Conservation (phyloP, 192 early-diverging fungal species). For the Entomortierella parvispora region DNA sequence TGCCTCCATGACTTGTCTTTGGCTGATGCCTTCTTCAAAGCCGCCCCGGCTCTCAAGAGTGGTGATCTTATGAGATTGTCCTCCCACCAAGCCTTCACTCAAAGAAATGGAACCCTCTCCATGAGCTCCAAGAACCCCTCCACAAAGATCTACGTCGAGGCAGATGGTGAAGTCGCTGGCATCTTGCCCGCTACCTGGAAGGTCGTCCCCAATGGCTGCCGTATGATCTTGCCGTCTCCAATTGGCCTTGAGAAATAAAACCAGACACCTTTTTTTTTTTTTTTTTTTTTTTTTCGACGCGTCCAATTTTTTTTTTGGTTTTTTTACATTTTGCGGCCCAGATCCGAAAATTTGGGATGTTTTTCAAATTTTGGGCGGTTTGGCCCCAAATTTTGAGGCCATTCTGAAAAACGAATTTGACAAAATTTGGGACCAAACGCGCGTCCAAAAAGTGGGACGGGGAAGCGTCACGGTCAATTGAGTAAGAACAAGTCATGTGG, state of each 20-base stretch:
- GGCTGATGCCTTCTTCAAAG: slow-evolving; percentile 23
- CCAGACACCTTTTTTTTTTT: not conserved
- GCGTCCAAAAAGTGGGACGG: not conserved
- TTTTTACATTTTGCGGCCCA: not conserved
- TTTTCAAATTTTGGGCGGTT: not conserved
- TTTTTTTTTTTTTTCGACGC: not conserved
- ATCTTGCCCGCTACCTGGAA: slow-evolving; percentile 41
- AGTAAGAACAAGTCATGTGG: no score
- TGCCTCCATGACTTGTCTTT: slow-evolving; percentile 37
- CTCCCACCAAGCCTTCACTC: slow-evolving; percentile 33
- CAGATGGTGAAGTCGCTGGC: slow-evolving; percentile 42
- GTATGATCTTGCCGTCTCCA: slow-evolving; percentile 24
- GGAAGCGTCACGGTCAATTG: not conserved
- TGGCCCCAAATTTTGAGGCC: not conserved
- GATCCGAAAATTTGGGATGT: not conserved
- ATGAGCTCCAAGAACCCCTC: slow-evolving; percentile 27
- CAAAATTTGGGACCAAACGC: not conserved
- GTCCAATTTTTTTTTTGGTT: no score
- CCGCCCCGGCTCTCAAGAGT: slow-evolving; percentile 29
- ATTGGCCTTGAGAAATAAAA: not conserved
- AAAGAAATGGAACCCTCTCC: slow-evolving; percentile 9
- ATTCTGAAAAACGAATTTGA: slow-evolving; percentile 7
- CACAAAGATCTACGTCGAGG: slow-evolving; percentile 27
- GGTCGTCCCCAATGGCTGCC: slow-evolving; percentile 23
- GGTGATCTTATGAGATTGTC: slow-evolving; percentile 34